phyloP scores from a whole-genome alignment of 305 asterid genomes.

The Nicotiana rustica region DNA sequence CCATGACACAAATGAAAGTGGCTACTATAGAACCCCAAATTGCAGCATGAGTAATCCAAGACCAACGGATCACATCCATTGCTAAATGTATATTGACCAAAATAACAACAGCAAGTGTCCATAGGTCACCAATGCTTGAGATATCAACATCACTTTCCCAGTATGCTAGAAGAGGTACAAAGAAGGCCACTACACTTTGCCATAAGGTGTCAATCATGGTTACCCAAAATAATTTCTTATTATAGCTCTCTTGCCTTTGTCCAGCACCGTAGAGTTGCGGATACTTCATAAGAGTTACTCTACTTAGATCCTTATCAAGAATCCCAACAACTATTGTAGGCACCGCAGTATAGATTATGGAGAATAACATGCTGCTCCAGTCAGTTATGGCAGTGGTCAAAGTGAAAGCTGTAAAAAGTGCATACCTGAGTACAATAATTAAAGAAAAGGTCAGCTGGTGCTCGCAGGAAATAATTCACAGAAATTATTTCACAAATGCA shows the following conservation, averaged over 20 bases:
- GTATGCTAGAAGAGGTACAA: constrained; percentile 76
- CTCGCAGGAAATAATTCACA: constrained; percentile 19
- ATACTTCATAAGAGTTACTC: constrained; percentile 71
- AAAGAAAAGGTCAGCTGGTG: constrained; percentile 31
- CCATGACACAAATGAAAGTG: constrained; percentile 78
- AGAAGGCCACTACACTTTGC: constrained; percentile 86
- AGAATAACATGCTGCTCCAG: constrained; percentile 95
- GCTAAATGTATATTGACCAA: constrained; percentile 88
- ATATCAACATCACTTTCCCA: constrained; percentile 70
- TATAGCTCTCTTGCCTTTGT: constrained; percentile 88
- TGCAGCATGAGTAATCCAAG: constrained; percentile 81
- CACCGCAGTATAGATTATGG: constrained; percentile 81
- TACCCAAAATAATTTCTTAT: constrained; percentile 73
- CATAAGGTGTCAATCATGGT: constrained; percentile 85
- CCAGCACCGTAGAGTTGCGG: constrained; percentile 94
- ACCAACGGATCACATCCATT: constrained; percentile 90
- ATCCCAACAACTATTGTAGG: constrained; percentile 87
- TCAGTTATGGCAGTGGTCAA: constrained; percentile 94
- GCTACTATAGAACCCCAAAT: constrained; percentile 94
- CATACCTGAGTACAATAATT: constrained; percentile 66
- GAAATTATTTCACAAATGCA: background rate
- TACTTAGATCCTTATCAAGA: constrained; percentile 88
- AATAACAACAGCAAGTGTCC: constrained; percentile 87
- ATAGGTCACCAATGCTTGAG: constrained; percentile 90
- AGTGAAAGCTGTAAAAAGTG: constrained; percentile 78